Conservation (phyloP, 345 rosid species). For the Gossypium rotundifolium region DNA sequence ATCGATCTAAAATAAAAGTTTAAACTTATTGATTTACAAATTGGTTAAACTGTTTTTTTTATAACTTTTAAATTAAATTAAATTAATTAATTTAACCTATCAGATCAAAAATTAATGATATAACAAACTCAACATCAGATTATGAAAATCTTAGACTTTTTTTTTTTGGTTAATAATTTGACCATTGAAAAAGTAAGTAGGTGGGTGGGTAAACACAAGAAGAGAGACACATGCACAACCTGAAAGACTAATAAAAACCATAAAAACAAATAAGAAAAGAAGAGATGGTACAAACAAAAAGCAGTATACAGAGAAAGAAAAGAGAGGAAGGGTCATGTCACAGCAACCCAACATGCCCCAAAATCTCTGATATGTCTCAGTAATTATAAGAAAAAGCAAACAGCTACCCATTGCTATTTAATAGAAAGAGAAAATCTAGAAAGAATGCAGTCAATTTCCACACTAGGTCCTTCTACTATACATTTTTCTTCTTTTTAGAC, state of each 20-base stretch:
- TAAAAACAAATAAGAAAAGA: not conserved
- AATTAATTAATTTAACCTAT: accelerated
- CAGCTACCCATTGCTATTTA: not conserved
- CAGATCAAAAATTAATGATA: not conserved
- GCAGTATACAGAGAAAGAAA: constrained; percentile 17
- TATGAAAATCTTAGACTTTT: not conserved
- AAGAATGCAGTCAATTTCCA: too few species aligned
- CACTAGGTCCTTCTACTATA: too few species aligned
- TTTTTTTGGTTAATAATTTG: not conserved
- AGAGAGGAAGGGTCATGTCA: constrained; percentile 40
- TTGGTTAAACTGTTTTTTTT: accelerated
- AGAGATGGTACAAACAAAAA: not conserved
- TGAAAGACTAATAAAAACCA: constrained; percentile 12
- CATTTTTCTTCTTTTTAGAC: too few species aligned
- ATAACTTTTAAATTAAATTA: too few species aligned
- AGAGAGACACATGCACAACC: constrained; percentile 20
- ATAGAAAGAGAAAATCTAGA: not conserved
- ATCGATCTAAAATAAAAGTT: too few species aligned
- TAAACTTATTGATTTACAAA: too few species aligned
- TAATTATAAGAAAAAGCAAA: constrained; percentile 20
- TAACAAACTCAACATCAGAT: too few species aligned
- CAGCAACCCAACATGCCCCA: constrained; percentile 38
- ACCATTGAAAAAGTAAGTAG: not conserved
- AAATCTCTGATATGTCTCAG: constrained; percentile 26
- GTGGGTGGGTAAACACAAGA: constrained; percentile 1